A percentile compares a stretch with the other conserved stretches of the same genome.
These are phyloP conservation scores for Gastrodia elata DNA, from an alignment of 106 monocot species.

Conservation along the genomic window DNA sequence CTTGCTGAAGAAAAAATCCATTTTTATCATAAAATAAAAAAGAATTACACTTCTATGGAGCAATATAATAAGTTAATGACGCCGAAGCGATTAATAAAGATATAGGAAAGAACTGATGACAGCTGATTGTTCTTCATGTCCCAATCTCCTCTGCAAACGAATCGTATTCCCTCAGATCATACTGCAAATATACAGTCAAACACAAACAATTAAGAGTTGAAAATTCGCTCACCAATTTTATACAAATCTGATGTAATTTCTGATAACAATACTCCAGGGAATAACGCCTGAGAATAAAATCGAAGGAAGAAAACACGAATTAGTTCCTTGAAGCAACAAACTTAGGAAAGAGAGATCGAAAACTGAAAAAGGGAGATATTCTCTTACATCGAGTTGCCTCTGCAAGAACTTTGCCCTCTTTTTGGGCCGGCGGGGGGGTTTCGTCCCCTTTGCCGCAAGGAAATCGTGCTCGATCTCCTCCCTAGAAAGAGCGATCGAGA, in stretches of 20 bases:
- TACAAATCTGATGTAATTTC: conserved; percentile 30
- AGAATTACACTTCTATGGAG: neutral
- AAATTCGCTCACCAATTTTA: conserved; percentile 18
- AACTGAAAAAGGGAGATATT: neutral
- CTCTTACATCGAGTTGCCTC: conserved; percentile 23
- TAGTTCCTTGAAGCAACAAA: neutral
- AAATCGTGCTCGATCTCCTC: conserved; percentile 82
- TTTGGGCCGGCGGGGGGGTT: conserved; percentile 64
- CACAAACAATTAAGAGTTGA: neutral
- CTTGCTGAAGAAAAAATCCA: neutral
- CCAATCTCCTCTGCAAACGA: conserved; percentile 5
- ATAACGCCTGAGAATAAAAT: conserved; percentile 13
- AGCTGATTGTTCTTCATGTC: neutral
- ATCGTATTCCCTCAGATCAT: neutral
- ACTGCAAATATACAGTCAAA: neutral
- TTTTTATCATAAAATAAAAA: neutral
- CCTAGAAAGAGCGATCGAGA: conserved; percentile 59
- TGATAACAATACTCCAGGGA: conserved; percentile 23
- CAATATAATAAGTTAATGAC: neutral
- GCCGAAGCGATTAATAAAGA: neutral
- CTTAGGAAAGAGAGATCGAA: neutral
- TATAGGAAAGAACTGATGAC: neutral
- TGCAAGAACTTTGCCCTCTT: conserved; percentile 57
- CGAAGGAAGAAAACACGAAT: neutral
- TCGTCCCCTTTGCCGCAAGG: conserved; percentile 58